Percentiles rank a stretch among this genome's conserved stretches.
phyloP scores from a whole-genome alignment of 495 filamentous ascomycete genomes.

The Hypomontagnella submonticulosa region DNA sequence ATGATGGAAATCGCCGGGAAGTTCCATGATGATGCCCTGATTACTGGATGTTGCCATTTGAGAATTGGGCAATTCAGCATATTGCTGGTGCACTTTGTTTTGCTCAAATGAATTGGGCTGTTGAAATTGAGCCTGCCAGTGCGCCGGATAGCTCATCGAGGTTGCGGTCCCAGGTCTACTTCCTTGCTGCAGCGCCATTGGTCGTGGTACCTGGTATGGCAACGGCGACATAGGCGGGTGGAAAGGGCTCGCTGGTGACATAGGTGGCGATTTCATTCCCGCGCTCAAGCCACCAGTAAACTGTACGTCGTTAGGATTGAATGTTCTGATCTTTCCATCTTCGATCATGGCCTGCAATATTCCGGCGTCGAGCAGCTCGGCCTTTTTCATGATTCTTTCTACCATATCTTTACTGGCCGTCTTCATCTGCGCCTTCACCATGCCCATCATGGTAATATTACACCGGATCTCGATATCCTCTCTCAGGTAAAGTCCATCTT shows the following conservation, averaged over 20 bases:
- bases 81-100: constrained; percentile 37
- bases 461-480: constrained; percentile 81
- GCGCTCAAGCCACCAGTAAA: constrained; percentile 42
- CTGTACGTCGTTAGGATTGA: constrained; percentile 57
- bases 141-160: constrained; percentile 42
- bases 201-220: constrained; percentile 57
- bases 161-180: constrained; percentile 43
- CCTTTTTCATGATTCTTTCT: constrained; percentile 73
- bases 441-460: constrained; percentile 72
- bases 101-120: constrained; percentile 38
- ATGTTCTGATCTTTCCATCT: constrained; percentile 61
- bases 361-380: constrained; percentile 62
- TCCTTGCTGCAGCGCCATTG: constrained; percentile 46
- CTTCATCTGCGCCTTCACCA: constrained; percentile 77
- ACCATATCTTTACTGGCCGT: constrained; percentile 73
- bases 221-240: constrained; percentile 51
- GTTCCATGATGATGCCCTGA: constrained; percentile 52
- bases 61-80: constrained; percentile 31
- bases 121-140: constrained; percentile 41
- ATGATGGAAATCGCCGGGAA: constrained; percentile 60
- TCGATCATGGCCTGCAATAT: constrained; percentile 62
- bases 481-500: constrained; percentile 75
- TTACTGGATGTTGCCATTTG: constrained; percentile 16
- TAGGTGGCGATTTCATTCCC: constrained; percentile 50
- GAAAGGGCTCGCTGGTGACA: constrained; percentile 43